A percentile compares a stretch with the other conserved stretches of the same genome.
Evolutionary conservation across 2,329 filamentous ascomycete genomes (phyloP).

Genomic region (Alternaria arborescens): DNA sequence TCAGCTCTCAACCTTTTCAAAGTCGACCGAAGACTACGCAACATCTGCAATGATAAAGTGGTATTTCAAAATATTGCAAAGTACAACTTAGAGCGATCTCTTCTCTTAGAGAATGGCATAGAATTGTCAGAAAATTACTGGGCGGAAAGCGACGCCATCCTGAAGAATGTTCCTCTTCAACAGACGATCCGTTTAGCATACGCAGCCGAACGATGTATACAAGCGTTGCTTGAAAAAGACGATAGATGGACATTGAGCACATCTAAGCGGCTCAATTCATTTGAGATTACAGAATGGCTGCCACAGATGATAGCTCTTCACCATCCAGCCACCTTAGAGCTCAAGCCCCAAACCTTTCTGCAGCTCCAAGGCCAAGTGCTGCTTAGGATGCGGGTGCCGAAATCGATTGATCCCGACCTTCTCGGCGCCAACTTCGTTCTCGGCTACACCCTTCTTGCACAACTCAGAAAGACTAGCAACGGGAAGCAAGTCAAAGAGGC

Average conservation of each 20-base stretch:
- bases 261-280: background rate
- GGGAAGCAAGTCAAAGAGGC: background rate
- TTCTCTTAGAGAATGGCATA: background rate
- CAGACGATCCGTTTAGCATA: constrained; percentile 26
- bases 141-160: constrained; percentile 16
- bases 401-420: constrained; percentile 7
- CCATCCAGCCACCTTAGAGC: constrained; percentile 17
- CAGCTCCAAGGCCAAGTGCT: constrained; percentile 20
- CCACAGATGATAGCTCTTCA: constrained; percentile 31
- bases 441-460: constrained; percentile 20
- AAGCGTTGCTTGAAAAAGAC: background rate
- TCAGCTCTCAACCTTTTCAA: constrained; percentile 21
- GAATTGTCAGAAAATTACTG: constrained; percentile 3
- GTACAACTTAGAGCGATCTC: background rate
- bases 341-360: constrained; percentile 25
- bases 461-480: constrained; percentile 1
- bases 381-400: background rate
- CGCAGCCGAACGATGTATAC: constrained; percentile 24
- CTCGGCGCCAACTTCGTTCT: constrained; percentile 28
- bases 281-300: constrained; percentile 28
- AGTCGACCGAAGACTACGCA: constrained; percentile 22
- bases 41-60: constrained; percentile 26
- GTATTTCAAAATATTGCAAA: constrained; percentile 28
- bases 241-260: constrained; percentile 5
- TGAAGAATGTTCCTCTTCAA: constrained; percentile 9